These are phyloP conservation scores for Avena atlantica DNA, from an alignment of 176 grass and related monocot genomes.

Conservation along the genomic window DNA sequence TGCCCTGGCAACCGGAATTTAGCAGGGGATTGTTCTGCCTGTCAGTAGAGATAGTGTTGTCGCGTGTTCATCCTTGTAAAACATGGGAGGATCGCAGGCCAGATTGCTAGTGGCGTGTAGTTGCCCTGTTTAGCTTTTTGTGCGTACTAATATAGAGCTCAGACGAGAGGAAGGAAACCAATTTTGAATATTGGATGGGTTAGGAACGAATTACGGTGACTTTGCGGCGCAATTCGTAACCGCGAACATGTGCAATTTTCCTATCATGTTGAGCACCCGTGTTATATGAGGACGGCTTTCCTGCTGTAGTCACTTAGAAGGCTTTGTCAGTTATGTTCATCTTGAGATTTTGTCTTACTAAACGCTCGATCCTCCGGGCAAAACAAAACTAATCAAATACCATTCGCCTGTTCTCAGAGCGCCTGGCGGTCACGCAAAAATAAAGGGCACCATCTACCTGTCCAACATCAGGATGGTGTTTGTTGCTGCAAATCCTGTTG, in stretches of 20 bases:
- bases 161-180: background rate
- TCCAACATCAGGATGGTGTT: conserved; percentile 97
- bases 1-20: background rate
- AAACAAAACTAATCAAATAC: background rate
- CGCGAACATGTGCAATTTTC: background rate
- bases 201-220: background rate
- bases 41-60: background rate
- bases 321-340: background rate
- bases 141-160: background rate
- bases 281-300: background rate
- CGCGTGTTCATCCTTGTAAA: background rate
- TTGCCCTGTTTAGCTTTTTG: background rate
- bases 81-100: background rate
- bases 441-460: conserved; percentile 90
- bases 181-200: background rate
- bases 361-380: no score
- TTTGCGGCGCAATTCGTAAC: background rate
- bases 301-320: background rate
- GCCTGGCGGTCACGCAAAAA: conserved; percentile 77
- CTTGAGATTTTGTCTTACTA: background rate
- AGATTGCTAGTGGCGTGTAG: background rate
- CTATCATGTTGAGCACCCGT: background rate
- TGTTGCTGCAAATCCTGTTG: conserved; percentile 81
- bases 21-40: background rate
- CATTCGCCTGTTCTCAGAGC: conserved; percentile 51